A percentile compares a stretch with the other conserved stretches of the same genome.
Conservation (phyloP, 345 rosid genomes). For the Aquilaria sinensis region DNA sequence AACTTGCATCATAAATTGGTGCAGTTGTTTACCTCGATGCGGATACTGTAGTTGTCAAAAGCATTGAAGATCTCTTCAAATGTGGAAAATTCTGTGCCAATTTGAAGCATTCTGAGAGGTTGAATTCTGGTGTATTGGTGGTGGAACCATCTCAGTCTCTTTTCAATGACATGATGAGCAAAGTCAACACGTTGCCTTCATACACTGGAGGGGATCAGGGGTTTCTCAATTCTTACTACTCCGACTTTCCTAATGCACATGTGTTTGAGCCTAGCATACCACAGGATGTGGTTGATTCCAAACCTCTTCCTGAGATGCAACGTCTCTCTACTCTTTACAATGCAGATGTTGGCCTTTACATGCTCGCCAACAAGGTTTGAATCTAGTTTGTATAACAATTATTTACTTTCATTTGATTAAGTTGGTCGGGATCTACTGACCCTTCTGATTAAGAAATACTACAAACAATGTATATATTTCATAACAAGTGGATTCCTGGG, state of each 20-base stretch:
- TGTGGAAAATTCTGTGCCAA: constrained; percentile 89
- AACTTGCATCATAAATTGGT: constrained; percentile 8
- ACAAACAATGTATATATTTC: no score
- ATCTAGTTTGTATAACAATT: neutral
- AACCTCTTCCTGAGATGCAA: constrained; percentile 75
- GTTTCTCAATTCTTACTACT: constrained; percentile 76
- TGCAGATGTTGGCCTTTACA: constrained; percentile 98
- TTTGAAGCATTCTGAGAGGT: constrained; percentile 91
- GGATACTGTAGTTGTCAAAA: constrained; percentile 91
- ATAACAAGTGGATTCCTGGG: no score
- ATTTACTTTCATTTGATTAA: no score
- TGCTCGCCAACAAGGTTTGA: constrained; percentile 95
- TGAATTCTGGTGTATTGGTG: constrained; percentile 97
- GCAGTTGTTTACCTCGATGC: constrained; percentile 95
- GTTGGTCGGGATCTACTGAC: no score
- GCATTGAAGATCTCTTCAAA: constrained; percentile 77
- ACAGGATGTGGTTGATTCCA: constrained; percentile 42
- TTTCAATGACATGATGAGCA: constrained; percentile 79
- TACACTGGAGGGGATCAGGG: constrained; percentile 98
- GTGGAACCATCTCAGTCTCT: constrained; percentile 81
- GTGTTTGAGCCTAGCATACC: constrained; percentile 75
- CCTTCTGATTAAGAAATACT: no score
- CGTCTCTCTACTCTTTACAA: constrained; percentile 87
- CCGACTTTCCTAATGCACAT: constrained; percentile 75
- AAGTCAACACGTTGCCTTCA: constrained; percentile 73